Base-by-base conservation (phyloP, 768 basidiomycete species). In the Rhizopogon rudus region DNA sequence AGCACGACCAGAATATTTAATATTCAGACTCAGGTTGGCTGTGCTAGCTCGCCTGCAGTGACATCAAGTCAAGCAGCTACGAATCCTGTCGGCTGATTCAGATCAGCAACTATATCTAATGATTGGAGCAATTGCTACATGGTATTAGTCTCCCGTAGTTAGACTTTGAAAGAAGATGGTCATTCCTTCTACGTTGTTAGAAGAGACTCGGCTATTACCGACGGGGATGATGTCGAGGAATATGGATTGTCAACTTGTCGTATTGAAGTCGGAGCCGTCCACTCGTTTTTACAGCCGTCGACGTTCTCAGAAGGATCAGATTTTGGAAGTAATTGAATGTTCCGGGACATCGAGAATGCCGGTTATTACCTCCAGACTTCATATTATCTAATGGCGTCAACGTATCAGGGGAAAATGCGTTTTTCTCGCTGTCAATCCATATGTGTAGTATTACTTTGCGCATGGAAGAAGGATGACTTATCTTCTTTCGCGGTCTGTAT, bases 121-220 rank as follows among this genome's bases (percentile, higher is more conserved):
- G 45, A 46, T 33, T 46, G 31, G 46, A 48, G 3, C 17, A 48
- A 13, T 49, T 49, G 48, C 14, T 10, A 45, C 43, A 28, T 25
- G 43, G 17, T 33, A 25, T 25, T 25, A 25, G 25, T 25, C 25
- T 25, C 25, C 25, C 25, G 25, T 25, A 25, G 25, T 25, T 3
- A 25, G 3, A 25, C 22, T 3, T 25, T 5, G 25, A 25, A 25
- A 25, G 25, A 25, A 25, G 25, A 25, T 25, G 25, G 25, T 25
- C 25, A 25, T 25, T 25, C 25, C 25, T 25, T 37, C 35, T 5
- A 20, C 20, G 20, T 20, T 37, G 4, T 49, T 49, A 49, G 48
- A 49, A 49, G 48, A 49, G 37, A 25, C 35, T 49, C 48, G 48
- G 48, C 22, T 49, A 49, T 49, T 35, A 4, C 48, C 48, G 48